Evolutionary conservation across 139 green algal genomes (phyloP).

Genomic region (Ettlia oleoabundans): DNA sequence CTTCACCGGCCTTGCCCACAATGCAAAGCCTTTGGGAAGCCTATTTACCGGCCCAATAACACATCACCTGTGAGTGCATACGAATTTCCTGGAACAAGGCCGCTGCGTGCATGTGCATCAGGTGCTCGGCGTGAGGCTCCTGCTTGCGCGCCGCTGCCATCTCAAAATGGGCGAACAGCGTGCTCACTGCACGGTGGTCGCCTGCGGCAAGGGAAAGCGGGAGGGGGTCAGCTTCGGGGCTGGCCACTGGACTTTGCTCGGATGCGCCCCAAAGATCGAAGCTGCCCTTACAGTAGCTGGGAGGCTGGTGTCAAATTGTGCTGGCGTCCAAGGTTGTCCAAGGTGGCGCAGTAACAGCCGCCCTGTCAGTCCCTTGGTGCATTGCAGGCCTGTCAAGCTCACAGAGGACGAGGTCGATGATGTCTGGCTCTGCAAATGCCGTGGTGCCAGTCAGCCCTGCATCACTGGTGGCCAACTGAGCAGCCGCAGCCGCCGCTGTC

Average conservation of each 20-base stretch:
- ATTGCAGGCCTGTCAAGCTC: background rate
- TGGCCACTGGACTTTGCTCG: no score
- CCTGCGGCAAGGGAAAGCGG: background rate
- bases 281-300: background rate
- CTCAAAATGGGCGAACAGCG: background rate
- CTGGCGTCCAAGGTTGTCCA: background rate
- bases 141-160: background rate
- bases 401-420: background rate
- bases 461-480: background rate
- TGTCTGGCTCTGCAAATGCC: background rate
- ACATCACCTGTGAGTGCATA: background rate
- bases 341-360: no score
- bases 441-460: background rate
- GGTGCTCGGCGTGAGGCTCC: background rate
- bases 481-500: no score
- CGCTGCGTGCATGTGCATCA: background rate
- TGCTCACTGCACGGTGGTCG: background rate
- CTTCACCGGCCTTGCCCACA: no score
- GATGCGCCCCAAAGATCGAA: no score
- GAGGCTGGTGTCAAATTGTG: background rate
- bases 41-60: no score
- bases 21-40: no score
- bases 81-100: no score
- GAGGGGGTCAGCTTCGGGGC: background rate
- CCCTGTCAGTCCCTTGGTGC: no score